Conservation (phyloP, 2,329 filamentous ascomycete species). For the Claviceps capensis region DNA sequence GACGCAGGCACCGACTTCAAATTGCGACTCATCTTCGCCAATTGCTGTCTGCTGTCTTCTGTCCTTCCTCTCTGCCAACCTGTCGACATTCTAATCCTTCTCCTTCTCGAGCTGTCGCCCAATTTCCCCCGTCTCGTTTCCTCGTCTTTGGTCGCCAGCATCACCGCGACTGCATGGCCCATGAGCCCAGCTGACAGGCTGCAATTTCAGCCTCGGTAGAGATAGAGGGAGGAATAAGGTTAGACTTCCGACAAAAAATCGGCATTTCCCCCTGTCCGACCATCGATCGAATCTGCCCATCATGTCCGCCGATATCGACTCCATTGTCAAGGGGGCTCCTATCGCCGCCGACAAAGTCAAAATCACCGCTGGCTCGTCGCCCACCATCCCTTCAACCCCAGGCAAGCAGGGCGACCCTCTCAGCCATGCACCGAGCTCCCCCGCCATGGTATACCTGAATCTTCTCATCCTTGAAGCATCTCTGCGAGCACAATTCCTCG, state of each 20-base stretch:
- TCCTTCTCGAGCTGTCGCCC: too few species aligned
- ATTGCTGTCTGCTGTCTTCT: too few species aligned
- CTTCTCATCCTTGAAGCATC: conserved; percentile 93
- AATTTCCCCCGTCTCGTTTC: too few species aligned
- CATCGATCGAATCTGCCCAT: background rate
- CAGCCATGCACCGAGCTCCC: conserved; percentile 72
- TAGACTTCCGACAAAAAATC: background rate
- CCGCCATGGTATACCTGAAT: conserved; percentile 95
- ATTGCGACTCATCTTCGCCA: too few species aligned
- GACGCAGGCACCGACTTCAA: too few species aligned
- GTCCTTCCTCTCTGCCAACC: too few species aligned
- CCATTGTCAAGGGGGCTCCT: conserved; percentile 82
- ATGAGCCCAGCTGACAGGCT: conserved; percentile 2
- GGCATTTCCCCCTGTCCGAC: background rate
- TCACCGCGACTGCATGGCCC: conserved; percentile 1
- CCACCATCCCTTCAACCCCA: conserved; percentile 29
- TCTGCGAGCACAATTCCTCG: conserved; percentile 82
- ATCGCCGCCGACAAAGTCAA: conserved; percentile 39
- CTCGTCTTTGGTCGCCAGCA: background rate
- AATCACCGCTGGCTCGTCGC: conserved; percentile 24
- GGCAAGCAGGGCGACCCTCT: conserved; percentile 53
- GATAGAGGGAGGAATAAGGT: background rate
- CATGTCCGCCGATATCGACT: conserved; percentile 63
- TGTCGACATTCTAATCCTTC: too few species aligned
- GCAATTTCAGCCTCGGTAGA: background rate